phyloP scores from a whole-genome alignment of 306 rosid genomes.

The Macrotyloma uniflorum region DNA sequence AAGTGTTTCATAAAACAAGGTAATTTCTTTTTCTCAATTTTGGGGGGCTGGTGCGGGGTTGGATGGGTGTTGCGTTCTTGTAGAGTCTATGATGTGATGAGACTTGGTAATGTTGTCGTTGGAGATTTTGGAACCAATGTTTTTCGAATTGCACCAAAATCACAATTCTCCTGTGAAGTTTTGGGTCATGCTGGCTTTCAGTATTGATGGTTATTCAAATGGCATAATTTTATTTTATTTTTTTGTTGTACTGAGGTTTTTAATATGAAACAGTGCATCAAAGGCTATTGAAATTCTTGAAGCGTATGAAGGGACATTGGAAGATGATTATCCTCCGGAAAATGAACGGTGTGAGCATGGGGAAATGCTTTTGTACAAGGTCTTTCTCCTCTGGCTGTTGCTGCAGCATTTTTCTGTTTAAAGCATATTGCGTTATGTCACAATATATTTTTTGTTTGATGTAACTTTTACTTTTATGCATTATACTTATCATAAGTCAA shows the following conservation, averaged over 20 bases:
- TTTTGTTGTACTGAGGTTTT: conserved; percentile 32
- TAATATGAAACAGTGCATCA: conserved; percentile 55
- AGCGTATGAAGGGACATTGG: conserved; percentile 96
- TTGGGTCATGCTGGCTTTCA: neutral
- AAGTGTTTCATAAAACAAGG: too few relatives aligned
- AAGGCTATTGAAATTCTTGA: conserved; percentile 96
- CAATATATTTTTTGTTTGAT: conserved; percentile 13
- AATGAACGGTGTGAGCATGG: conserved; percentile 94
- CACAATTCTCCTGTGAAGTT: neutral
- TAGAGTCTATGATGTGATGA: neutral
- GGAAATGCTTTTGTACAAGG: conserved; percentile 96
- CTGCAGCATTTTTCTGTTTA: conserved; percentile 30
- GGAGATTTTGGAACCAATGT: neutral
- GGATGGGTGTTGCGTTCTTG: neutral
- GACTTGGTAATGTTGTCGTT: neutral
- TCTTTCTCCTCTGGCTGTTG: conserved; percentile 36
- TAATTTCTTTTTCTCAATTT: too few relatives aligned
- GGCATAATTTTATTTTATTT: conserved; percentile 18
- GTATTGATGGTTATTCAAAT: conserved; percentile 17
- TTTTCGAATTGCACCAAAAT: too few relatives aligned
- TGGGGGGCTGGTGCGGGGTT: too few relatives aligned
- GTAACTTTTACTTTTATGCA: neutral
- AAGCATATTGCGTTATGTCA: conserved; percentile 12
- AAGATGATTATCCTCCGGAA: conserved; percentile 95
- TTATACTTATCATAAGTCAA: neutral